Evolutionary conservation across 495 filamentous ascomycete genomes (phyloP).

Genomic region (Viridothelium virens): DNA sequence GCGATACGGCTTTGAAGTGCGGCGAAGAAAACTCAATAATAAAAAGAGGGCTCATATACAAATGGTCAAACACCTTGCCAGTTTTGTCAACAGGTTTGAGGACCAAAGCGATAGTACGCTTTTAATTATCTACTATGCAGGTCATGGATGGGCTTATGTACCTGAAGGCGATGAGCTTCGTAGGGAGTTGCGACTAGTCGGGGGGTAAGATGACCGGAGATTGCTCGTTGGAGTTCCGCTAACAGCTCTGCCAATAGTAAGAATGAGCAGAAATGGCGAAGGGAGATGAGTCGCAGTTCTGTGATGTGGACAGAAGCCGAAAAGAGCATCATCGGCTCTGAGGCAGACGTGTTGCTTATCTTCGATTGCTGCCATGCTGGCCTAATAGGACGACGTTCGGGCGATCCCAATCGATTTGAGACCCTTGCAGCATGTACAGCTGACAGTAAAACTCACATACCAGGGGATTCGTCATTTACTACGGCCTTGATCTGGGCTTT

Average conservation of each 20-base stretch:
- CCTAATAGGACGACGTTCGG: not conserved
- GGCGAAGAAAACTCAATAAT: not conserved
- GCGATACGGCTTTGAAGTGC: not conserved
- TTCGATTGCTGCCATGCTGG: slow-evolving; percentile 17
- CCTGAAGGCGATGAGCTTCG: not conserved
- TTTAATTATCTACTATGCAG: slow-evolving; percentile 24
- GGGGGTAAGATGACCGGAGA: no score
- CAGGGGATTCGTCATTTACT: not conserved
- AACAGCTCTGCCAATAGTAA: not conserved
- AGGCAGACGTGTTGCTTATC: slow-evolving; percentile 18
- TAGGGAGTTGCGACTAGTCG: not conserved
- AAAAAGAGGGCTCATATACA: not conserved
- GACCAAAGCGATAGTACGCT: slow-evolving; percentile 13
- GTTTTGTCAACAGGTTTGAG: slow-evolving; percentile 12
- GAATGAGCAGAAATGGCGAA: no score
- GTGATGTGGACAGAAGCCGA: not conserved
- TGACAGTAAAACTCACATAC: not conserved
- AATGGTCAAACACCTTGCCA: not conserved
- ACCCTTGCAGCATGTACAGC: not conserved
- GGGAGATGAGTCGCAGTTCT: no score
- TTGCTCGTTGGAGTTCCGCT: no score
- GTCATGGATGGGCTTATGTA: slow-evolving; percentile 16
- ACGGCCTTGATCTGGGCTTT: slow-evolving; percentile 6
- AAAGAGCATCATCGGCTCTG: not conserved
- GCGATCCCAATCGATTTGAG: not conserved